Conservation (phyloP, 1,284 basidiomycete species). For the Leccinum huronense region DNA sequence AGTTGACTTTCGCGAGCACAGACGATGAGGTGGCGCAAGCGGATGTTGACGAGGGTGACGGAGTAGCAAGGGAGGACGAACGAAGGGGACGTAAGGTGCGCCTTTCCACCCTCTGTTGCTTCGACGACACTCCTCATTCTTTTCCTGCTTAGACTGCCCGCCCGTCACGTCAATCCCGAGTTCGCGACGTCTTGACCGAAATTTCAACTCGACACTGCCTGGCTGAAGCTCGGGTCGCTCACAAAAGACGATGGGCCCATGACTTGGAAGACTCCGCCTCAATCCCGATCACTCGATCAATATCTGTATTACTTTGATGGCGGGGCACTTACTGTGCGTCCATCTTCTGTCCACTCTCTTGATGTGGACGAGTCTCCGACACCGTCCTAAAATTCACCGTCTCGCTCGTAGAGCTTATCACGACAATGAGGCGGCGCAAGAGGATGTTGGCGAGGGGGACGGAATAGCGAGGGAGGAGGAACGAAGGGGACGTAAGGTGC, state of each 20-base stretch:
- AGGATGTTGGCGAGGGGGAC: constrained; percentile 56
- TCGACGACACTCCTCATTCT: too few species aligned
- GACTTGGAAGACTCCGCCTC: background rate
- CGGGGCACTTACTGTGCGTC: too few species aligned
- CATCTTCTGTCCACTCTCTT: too few species aligned
- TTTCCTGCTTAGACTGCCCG: too few species aligned
- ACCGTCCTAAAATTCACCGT: background rate
- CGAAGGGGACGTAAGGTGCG: background rate
- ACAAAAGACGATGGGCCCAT: too few species aligned
- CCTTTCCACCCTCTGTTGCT: background rate
- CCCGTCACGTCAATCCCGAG: too few species aligned
- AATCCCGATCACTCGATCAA: background rate
- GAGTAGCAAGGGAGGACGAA: background rate
- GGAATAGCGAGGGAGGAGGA: constrained; percentile 59
- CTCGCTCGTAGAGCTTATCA: background rate
- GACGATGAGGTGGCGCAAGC: constrained; percentile 62
- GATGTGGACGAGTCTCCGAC: constrained; percentile 28
- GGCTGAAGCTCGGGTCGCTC: too few species aligned
- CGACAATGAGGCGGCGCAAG: constrained; percentile 17
- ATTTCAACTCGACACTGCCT: too few species aligned
- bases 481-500: constrained; percentile 53
- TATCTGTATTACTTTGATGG: too few species aligned
- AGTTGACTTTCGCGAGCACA: constrained; percentile 78
- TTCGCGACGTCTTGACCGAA: too few species aligned
- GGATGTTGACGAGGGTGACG: background rate